Base-by-base conservation (phyloP, 202 grass and related monocot genomes). In the Saccharum hybrid region DNA sequence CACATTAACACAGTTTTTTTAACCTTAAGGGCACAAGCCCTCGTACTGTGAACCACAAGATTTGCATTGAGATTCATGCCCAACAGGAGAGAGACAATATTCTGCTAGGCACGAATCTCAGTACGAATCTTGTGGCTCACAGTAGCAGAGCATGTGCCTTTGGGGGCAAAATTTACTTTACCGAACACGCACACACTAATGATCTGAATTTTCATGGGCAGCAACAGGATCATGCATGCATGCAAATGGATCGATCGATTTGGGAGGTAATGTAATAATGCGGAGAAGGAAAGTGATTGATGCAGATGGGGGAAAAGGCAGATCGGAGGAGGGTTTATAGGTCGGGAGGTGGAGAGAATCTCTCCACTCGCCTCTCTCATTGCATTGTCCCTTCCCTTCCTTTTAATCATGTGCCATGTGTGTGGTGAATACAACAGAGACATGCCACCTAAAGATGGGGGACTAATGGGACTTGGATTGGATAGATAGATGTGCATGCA, bases 381-480 rank as follows among this genome's bases (percentile, higher is more conserved):
- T 1, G 3, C 3, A 18, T 22, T 56, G 52, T 56, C 52, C 40
- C 28, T 34, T 42, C 22, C 86, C 51, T 78, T 18, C 75, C 75
- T 87, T 70, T 82, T 83, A 33, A 64, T 33, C 38, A 12, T 68
- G 4, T 87, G 80, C 81, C 37, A 10, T 67, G 4, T 87, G 26
- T 26, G 80, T 86, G 41, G 46, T 81, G 83, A 86, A 45, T 28
- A 61, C 62, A 86, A 91, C 78, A 85, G 81, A 85, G 88, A 91
- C 90, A 88, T 84, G 81, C 5, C 34, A 89, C 78, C 86, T 87
- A 91, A 91, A 85, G 81, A 87, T 79, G 72, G 39, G 33, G 51
- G 48, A 14, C 45, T 48, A 45, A 12, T 45, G 11, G 30, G 15
- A 13, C 0, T 2, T 0, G 6, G 62, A 34, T 38, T 38, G 64